phyloP scores from a whole-genome alignment of 2,329 filamentous ascomycete species.

The Dendryphion nanum region DNA sequence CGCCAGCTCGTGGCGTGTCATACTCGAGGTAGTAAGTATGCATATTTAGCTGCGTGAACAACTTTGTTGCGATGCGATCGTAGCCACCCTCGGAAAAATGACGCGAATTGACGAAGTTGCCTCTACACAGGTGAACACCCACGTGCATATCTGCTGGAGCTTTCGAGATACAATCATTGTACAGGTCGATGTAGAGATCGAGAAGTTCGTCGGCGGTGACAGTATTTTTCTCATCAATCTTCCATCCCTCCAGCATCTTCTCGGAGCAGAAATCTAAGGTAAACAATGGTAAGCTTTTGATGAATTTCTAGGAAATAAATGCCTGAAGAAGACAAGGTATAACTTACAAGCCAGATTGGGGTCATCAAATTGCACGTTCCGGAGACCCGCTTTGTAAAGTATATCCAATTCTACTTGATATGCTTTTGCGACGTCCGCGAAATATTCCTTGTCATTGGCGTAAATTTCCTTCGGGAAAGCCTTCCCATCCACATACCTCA shows the following conservation, averaged over 20 bases:
- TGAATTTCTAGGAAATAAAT: background rate
- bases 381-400: slow-evolving; percentile 43
- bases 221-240: slow-evolving; percentile 63
- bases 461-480: slow-evolving; percentile 43
- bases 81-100: slow-evolving; percentile 46
- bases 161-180: slow-evolving; percentile 66
- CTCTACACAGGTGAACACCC: slow-evolving; percentile 68
- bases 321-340: background rate
- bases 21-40: slow-evolving; percentile 38
- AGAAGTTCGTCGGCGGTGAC: slow-evolving; percentile 66
- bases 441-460: slow-evolving; percentile 43
- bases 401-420: slow-evolving; percentile 45
- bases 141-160: slow-evolving; percentile 68
- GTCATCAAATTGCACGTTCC: slow-evolving; percentile 46
- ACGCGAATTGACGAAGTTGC: slow-evolving; percentile 43
- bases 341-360: slow-evolving; percentile 43
- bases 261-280: slow-evolving; percentile 30
- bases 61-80: slow-evolving; percentile 40
- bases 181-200: slow-evolving; percentile 70
- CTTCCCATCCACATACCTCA: slow-evolving; percentile 56
- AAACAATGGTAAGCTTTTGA: background rate
- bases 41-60: slow-evolving; percentile 28
- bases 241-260: slow-evolving; percentile 31
- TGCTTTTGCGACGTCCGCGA: slow-evolving; percentile 42
- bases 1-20: slow-evolving; percentile 45